These are phyloP conservation scores for Verticillium alfalfae DNA, from an alignment of 2,329 filamentous ascomycete genomes.

Conservation along the genomic window DNA sequence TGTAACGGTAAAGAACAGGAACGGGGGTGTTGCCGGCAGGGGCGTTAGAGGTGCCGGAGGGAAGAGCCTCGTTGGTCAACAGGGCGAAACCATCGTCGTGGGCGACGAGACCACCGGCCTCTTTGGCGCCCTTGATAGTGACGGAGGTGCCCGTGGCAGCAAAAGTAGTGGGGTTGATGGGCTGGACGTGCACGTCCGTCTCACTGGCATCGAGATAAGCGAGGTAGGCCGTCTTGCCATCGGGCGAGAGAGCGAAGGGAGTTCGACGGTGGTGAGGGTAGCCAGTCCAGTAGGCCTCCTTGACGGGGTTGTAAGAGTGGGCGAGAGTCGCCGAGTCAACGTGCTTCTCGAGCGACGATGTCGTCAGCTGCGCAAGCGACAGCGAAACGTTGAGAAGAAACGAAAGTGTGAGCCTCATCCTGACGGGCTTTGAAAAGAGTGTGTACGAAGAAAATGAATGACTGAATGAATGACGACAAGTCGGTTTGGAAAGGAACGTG, in stretches of 20 bases:
- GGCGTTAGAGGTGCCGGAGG: conserved; percentile 42
- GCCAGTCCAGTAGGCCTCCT: conserved; percentile 56
- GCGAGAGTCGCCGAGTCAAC: conserved; percentile 41
- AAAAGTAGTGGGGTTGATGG: conserved; percentile 49
- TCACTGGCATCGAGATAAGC: conserved; percentile 54
- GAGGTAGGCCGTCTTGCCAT: conserved; percentile 52
- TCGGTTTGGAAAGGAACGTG: neutral
- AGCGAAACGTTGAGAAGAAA: neutral
- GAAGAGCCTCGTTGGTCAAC: conserved; percentile 50
- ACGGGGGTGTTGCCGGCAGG: conserved; percentile 43
- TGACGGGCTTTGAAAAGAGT: conserved; percentile 1
- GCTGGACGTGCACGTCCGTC: conserved; percentile 51
- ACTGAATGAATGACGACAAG: neutral
- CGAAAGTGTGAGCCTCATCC: conserved; percentile 3
- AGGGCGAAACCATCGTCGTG: conserved; percentile 60
- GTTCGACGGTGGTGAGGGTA: conserved; percentile 57
- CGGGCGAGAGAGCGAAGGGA: conserved; percentile 56
- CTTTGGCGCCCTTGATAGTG: conserved; percentile 47
- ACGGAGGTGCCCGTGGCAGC: conserved; percentile 44
- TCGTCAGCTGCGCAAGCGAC: conserved; percentile 12
- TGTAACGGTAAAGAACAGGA: conserved; percentile 54
- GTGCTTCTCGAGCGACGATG: conserved; percentile 19
- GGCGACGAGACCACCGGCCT: conserved; percentile 55
- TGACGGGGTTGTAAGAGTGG: conserved; percentile 49
- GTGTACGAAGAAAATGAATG: neutral